Percentiles rank a stretch among this genome's conserved stretches.
Evolutionary conservation across 306 rosid species (phyloP).

Genomic region (Cyamopsis tetragonoloba): DNA sequence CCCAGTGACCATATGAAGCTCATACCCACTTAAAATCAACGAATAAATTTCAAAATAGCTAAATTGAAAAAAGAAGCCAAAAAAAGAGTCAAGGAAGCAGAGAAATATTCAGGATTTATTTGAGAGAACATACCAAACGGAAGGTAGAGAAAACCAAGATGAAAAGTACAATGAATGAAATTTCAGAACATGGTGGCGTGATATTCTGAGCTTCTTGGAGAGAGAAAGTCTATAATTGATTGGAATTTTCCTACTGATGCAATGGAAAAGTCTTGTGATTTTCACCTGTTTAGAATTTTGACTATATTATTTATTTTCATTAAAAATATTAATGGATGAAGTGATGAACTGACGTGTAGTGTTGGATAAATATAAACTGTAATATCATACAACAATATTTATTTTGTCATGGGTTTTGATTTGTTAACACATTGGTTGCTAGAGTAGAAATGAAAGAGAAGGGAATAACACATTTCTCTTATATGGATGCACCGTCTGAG

Average conservation of each 20-base stretch:
- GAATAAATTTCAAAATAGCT: neutral
- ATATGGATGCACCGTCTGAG: too few species aligned
- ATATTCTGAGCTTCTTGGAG: constrained; percentile 9
- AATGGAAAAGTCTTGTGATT: neutral
- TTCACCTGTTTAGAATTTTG: neutral
- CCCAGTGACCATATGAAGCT: neutral
- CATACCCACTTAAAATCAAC: neutral
- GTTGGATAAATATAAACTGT: neutral
- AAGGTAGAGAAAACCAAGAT: constrained; percentile 5
- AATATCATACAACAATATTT: neutral
- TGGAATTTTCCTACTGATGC: neutral
- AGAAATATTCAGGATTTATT: neutral
- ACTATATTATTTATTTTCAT: neutral
- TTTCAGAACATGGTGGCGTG: neutral
- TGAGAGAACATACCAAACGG: constrained; percentile 18
- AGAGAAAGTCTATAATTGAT: neutral
- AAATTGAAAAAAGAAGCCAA: neutral
- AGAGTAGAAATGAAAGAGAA: too few species aligned
- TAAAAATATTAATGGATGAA: neutral
- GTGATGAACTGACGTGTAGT: neutral
- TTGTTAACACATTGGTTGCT: neutral
- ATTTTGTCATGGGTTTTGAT: neutral
- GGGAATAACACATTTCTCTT: too few species aligned
- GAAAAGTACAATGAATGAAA: constrained; percentile 6
- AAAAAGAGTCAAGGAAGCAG: neutral